Base-by-base conservation (phyloP, 2,329 filamentous ascomycete species). In the Cladophialophora psammophila region DNA sequence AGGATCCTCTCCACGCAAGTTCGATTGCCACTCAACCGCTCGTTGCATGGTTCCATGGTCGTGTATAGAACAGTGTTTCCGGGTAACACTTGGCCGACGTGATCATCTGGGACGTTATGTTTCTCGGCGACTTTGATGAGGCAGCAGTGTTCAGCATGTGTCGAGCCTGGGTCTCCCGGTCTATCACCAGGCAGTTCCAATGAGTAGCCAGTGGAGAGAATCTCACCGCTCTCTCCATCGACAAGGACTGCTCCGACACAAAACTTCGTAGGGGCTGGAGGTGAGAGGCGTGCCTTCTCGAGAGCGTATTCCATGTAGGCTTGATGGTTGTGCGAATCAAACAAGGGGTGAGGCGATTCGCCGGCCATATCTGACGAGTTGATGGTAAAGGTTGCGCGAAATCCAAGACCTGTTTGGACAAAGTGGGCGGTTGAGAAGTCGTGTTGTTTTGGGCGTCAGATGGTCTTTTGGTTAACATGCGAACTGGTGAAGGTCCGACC, bases 31-130 rank as follows among this genome's bases (percentile, higher is more conserved):
- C 79, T 80, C 0, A 82, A 69, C 62, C 80, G 75, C 66, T 79
- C 75, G 60, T 78, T 81, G 71, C 80, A 83, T 4, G 80, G 79
- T 65, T 83, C 81, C 80, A 83, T 82, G 7, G 80, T 82, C 5
- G 80, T 83, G 65, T 83, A 83, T 0, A 83, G 72, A 1, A 76
- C 77, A 0, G 80, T 80, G 59, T 81, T 79, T 2, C 71, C 20
- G 0, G 80, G 78, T 2, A 83, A 72, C 3, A 80, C 76, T n/a
- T 77, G 69, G 9, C 71, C 64, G 5, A 82, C 76, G 12, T 72
- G 69, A 4, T 77, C 75, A 61, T 82, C 80, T 0, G 75, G 71
- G 4, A 82, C 55, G 31, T 73, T 70, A 55, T 81, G 69, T 40
- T 74, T 62, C 15, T 81, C 76, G 31, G 78, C 78, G 5, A 82